Conservation (phyloP, 805 yeast genomes). For the Candida insectorum region DNA sequence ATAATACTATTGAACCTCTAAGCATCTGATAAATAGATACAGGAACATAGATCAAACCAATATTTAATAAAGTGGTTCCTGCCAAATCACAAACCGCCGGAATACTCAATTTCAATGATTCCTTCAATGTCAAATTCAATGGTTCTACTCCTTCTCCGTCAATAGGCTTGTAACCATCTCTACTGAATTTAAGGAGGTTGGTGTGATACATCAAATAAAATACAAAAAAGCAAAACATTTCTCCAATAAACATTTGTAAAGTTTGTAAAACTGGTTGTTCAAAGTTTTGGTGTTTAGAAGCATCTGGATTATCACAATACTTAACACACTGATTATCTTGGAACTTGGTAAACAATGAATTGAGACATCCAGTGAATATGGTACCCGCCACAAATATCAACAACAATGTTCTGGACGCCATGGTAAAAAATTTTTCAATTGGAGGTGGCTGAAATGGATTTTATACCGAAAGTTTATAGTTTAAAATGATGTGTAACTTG, state of each 20-base stretch:
- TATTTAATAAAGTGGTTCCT: slow-evolving; percentile 72
- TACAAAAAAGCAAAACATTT: slow-evolving; percentile 47
- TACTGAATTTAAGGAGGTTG: not conserved
- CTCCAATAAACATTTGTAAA: slow-evolving; percentile 79
- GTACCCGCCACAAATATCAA: slow-evolving; percentile 40
- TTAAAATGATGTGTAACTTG: no score
- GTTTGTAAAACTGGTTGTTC: slow-evolving; percentile 82
- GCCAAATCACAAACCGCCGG: slow-evolving; percentile 71
- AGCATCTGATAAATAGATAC: slow-evolving; percentile 84
- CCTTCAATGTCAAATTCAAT: slow-evolving; percentile 9
- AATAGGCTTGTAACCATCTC: slow-evolving; percentile 11
- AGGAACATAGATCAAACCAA: slow-evolving; percentile 72
- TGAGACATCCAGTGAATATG: slow-evolving; percentile 64
- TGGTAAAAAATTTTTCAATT: not conserved
- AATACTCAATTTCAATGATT: slow-evolving; percentile 36
- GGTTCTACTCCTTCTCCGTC: slow-evolving; percentile 7
- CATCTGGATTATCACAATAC: slow-evolving; percentile 47
- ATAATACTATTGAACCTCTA: slow-evolving; percentile 72
- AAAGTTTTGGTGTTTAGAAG: slow-evolving; percentile 44
- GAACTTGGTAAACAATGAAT: slow-evolving; percentile 69
- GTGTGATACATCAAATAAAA: slow-evolving; percentile 21
- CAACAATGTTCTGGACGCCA: not conserved
- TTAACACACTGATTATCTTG: slow-evolving; percentile 74
- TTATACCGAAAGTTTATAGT: no score
- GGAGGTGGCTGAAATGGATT: not conserved